Conservation (phyloP, 2,329 filamentous ascomycete species). For the Ophidiomyces ophidiicola region DNA sequence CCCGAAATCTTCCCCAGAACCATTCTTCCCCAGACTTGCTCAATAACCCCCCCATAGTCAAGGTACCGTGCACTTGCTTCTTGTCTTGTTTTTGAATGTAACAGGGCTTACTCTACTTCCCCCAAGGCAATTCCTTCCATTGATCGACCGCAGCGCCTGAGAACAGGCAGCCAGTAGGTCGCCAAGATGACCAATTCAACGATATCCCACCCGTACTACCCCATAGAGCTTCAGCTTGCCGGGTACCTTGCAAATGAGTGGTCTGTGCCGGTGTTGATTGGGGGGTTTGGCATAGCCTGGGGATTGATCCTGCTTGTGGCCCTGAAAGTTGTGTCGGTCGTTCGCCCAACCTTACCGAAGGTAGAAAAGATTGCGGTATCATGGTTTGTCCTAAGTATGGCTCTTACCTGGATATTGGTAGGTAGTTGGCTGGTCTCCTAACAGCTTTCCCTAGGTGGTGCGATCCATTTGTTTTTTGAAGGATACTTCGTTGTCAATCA, state of each 20-base stretch:
- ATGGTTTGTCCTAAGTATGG: slow-evolving; percentile 65
- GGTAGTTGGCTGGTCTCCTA: slow-evolving; percentile 7
- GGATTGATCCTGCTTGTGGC: slow-evolving; percentile 46
- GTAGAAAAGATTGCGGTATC: slow-evolving; percentile 50
- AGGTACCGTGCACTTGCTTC: no score
- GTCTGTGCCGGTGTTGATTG: slow-evolving; percentile 47
- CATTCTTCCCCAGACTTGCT: no score
- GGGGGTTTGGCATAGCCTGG: slow-evolving; percentile 47
- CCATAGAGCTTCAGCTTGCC: slow-evolving; percentile 48
- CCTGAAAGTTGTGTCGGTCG: slow-evolving; percentile 41
- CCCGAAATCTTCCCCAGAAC: no score
- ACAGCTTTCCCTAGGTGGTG: slow-evolving; percentile 27
- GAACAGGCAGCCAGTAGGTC: background rate
- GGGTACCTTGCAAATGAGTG: slow-evolving; percentile 56
- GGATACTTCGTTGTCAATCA: slow-evolving; percentile 70
- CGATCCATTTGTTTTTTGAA: slow-evolving; percentile 69
- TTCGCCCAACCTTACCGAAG: slow-evolving; percentile 41
- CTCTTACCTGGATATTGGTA: slow-evolving; percentile 23
- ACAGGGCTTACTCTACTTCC: no score
- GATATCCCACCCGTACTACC: slow-evolving; percentile 57
- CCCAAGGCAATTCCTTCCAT: background rate
- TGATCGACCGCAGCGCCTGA: background rate
- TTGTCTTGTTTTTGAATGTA: no score
- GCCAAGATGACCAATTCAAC: slow-evolving; percentile 13
- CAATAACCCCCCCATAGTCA: no score